Evolutionary conservation across 345 rosid genomes (phyloP).

Genomic region (Citrus sp.): DNA sequence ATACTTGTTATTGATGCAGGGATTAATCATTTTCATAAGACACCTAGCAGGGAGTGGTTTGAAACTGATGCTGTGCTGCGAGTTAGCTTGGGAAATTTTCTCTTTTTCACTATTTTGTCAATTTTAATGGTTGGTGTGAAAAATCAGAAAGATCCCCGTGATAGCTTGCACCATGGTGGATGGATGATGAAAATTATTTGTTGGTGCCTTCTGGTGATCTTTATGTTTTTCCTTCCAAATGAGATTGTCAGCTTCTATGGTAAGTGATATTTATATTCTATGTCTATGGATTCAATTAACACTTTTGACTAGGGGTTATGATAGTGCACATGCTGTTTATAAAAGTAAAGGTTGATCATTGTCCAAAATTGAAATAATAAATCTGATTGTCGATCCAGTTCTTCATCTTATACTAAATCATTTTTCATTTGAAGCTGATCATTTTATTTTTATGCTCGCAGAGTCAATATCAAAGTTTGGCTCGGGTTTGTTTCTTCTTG

Average conservation of each 20-base stretch:
- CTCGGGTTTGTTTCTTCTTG: slow-evolving; percentile 92
- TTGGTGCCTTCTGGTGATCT: slow-evolving; percentile 86
- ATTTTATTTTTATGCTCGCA: slow-evolving; percentile 26
- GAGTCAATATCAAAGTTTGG: slow-evolving; percentile 93
- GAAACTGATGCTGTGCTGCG: slow-evolving; percentile 96
- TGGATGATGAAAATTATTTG: slow-evolving; percentile 95
- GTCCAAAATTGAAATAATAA: background rate
- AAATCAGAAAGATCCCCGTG: slow-evolving; percentile 95
- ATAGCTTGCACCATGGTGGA: slow-evolving; percentile 93
- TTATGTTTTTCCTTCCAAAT: slow-evolving; percentile 95
- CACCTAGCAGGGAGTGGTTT: slow-evolving; percentile 94
- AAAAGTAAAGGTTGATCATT: background rate
- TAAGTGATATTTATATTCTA: slow-evolving; percentile 16
- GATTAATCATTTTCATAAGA: slow-evolving; percentile 89
- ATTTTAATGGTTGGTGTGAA: slow-evolving; percentile 89
- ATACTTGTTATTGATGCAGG: slow-evolving; percentile 41
- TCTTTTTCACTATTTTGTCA: slow-evolving; percentile 80
- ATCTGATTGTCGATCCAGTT: background rate
- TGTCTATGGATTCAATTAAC: background rate
- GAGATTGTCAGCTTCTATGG: slow-evolving; percentile 91
- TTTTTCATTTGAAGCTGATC: background rate
- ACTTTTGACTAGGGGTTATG: background rate
- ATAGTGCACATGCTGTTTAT: background rate
- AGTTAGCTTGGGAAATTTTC: slow-evolving; percentile 94
- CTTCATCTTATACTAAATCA: background rate